A percentile compares a stretch with the other conserved stretches of the same genome.
phyloP scores from a whole-genome alignment of 805 yeast genomes.

The Wickerhamiella azyma region DNA sequence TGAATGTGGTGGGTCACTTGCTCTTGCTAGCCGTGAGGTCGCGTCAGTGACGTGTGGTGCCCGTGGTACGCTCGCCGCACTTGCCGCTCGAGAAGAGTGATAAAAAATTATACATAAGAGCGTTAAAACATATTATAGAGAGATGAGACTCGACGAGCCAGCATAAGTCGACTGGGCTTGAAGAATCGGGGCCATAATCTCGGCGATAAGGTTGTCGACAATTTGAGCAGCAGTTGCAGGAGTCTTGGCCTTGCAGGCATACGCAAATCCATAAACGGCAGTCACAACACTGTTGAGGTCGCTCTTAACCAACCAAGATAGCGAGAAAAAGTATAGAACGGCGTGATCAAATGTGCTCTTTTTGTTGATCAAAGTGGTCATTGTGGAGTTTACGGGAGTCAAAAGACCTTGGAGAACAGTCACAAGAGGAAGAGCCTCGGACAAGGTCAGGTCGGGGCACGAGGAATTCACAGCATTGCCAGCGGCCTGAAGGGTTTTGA shows the following conservation, averaged over 20 bases:
- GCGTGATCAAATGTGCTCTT: slow-evolving; percentile 20
- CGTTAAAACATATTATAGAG: neutral
- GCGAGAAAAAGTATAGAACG: slow-evolving; percentile 6
- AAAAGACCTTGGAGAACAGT: neutral
- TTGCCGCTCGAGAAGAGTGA: too few relatives aligned
- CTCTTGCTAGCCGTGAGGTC: too few relatives aligned
- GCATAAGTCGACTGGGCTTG: neutral
- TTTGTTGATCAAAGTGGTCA: slow-evolving; percentile 3
- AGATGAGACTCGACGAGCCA: neutral
- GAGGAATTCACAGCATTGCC: neutral
- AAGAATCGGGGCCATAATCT: neutral
- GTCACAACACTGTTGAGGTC: slow-evolving; percentile 32
- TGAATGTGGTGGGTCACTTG: too few relatives aligned
- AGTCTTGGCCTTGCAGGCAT: neutral
- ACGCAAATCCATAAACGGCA: neutral
- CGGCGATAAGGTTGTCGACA: neutral
- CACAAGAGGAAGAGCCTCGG: slow-evolving; percentile 2
- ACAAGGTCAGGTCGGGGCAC: neutral
- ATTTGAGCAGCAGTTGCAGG: neutral
- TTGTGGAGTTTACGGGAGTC: slow-evolving; percentile 2
- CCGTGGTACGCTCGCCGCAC: too few relatives aligned
- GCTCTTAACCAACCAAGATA: slow-evolving; percentile 19
- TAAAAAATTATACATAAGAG: too few relatives aligned
- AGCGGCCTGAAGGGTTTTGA: neutral
- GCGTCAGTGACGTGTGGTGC: too few relatives aligned